These are phyloP conservation scores for Heritiera littoralis DNA, from an alignment of 345 rosid genomes.

Conservation along the genomic window DNA sequence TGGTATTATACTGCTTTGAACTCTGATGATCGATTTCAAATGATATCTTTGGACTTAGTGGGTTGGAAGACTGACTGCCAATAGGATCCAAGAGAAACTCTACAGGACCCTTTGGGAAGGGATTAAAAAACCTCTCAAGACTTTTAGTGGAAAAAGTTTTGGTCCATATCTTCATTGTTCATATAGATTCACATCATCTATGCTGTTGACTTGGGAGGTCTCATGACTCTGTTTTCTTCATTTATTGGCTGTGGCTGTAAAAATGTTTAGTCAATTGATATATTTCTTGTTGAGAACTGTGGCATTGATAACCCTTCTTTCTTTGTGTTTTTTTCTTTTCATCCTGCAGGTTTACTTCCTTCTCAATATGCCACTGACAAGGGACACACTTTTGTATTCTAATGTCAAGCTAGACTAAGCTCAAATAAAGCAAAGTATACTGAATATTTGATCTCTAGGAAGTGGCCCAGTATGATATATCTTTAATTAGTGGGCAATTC, in stretches of 20 bases:
- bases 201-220: neutral
- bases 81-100: neutral
- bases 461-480: constrained; percentile 14
- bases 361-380: constrained; percentile 82
- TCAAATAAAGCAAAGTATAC: constrained; percentile 3
- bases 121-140: neutral
- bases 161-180: neutral
- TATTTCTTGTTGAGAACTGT: neutral
- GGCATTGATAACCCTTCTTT: constrained; percentile 1
- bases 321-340: neutral
- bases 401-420: constrained; percentile 91
- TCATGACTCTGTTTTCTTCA: neutral
- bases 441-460: constrained; percentile 20
- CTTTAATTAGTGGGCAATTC: constrained; percentile 14
- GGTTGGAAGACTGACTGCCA: too few species aligned
- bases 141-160: neutral
- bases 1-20: neutral
- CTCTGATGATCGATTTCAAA: neutral
- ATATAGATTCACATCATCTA: neutral
- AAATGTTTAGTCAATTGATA: neutral
- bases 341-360: constrained; percentile 80
- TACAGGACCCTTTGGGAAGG: neutral
- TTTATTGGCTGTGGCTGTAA: neutral
- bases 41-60: neutral
- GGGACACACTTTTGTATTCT: constrained; percentile 92